Evolutionary conservation across 768 basidiomycete species (phyloP).

Genomic region (Fomitopsis serialis): DNA sequence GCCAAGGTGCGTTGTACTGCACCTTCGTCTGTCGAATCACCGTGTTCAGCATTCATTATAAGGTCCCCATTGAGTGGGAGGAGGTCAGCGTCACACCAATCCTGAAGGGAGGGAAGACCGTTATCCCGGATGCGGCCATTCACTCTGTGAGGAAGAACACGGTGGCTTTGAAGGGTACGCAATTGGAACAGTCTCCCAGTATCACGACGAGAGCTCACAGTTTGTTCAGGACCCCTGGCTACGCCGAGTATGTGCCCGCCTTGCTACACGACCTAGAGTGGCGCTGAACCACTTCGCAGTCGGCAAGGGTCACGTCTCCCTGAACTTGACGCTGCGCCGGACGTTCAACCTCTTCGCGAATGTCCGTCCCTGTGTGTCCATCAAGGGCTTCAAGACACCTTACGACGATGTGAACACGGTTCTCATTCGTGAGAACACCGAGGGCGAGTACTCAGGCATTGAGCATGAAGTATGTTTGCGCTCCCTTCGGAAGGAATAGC

Average conservation of each 20-base stretch:
- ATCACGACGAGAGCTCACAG: not conserved
- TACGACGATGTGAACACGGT: constrained; percentile 99
- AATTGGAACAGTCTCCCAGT: not conserved
- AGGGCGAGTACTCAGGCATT: constrained; percentile 99
- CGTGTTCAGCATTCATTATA: not conserved
- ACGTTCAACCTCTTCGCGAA: constrained; percentile 99
- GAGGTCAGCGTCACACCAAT: constrained; percentile 96
- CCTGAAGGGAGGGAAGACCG: constrained; percentile 92
- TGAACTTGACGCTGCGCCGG: constrained; percentile 93
- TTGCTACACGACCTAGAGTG: not conserved
- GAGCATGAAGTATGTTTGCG: constrained; percentile 80
- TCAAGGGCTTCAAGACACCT: constrained; percentile 95
- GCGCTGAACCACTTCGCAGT: constrained; percentile 43
- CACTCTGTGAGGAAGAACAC: constrained; percentile 93
- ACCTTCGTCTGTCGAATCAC: no score
- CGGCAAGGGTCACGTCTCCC: constrained; percentile 97
- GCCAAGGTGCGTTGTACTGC: constrained; percentile 54
- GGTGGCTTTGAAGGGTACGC: constrained; percentile 89
- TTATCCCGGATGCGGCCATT: constrained; percentile 91
- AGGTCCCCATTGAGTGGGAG: constrained; percentile 99
- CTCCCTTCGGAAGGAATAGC: not conserved
- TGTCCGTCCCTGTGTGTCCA: constrained; percentile 93
- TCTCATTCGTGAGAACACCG: constrained; percentile 98
- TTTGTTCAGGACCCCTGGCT: constrained; percentile 74
- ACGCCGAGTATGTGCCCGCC: constrained; percentile 76